phyloP scores from a whole-genome alignment of 2,329 filamentous ascomycete species.

The Xylariaceae sp. region DNA sequence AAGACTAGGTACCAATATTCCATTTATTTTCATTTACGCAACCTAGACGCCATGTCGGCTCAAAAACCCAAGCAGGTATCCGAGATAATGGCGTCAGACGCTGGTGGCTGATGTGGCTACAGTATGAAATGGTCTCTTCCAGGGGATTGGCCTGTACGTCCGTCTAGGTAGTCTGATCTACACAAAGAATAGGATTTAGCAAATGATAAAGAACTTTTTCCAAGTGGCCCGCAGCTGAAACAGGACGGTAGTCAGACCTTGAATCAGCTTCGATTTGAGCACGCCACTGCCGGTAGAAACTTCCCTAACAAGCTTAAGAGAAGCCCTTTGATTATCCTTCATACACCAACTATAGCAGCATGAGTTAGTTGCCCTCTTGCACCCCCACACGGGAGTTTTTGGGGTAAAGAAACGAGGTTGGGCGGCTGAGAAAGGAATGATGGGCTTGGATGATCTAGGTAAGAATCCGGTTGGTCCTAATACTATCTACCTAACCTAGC shows the following conservation, averaged over 20 bases:
- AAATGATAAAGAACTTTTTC: too few relatives aligned
- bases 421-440: slow-evolving; percentile 17
- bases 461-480: slow-evolving; percentile 1
- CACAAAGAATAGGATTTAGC: background rate
- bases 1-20: background rate
- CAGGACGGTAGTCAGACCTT: slow-evolving; percentile 1
- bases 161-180: background rate
- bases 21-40: background rate
- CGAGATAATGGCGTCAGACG: background rate
- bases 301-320: background rate
- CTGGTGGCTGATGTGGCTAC: slow-evolving; percentile 13
- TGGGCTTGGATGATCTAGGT: slow-evolving; percentile 8
- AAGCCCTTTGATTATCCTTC: background rate
- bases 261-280: slow-evolving; percentile 2
- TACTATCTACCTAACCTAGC: slow-evolving; percentile 8
- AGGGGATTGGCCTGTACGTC: background rate
- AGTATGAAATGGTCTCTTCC: slow-evolving; percentile 7
- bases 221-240: background rate
- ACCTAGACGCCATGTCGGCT: slow-evolving; percentile 3
- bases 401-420: background rate
- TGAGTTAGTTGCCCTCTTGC: background rate
- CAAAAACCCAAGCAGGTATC: too few relatives aligned
- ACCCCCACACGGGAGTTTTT: background rate
- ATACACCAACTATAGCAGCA: slow-evolving; percentile 2
- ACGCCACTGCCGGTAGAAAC: slow-evolving; percentile 11